These are phyloP conservation scores for Xylariomycetidae sp. DNA, from an alignment of 2,329 filamentous ascomycete species.

Conservation along the genomic window DNA sequence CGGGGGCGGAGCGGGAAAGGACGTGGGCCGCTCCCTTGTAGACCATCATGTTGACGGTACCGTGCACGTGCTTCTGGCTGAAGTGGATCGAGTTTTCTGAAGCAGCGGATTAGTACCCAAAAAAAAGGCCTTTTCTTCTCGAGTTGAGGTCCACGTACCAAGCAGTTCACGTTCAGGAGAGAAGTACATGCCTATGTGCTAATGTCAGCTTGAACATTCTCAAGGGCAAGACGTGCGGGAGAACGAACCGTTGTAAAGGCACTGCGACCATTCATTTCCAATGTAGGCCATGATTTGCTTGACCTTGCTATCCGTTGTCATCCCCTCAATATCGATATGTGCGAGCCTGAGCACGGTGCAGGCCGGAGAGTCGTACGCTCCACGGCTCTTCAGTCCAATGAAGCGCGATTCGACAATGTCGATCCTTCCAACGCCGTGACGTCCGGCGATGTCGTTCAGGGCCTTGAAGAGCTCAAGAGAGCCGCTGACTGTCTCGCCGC, in stretches of 20 bases:
- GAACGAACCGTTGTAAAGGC: constrained; percentile 36
- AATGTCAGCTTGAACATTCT: too few relatives aligned
- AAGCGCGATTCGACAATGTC: constrained; percentile 65
- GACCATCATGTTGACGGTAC: constrained; percentile 31
- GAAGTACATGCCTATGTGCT: constrained; percentile 49
- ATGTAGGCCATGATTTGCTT: constrained; percentile 56
- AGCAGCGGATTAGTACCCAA: neutral
- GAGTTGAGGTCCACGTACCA: too few relatives aligned
- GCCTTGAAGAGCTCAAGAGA: constrained; percentile 68
- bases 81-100: constrained; percentile 54
- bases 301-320: constrained; percentile 55
- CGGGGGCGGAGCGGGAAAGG: constrained; percentile 39
- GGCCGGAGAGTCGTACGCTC: constrained; percentile 70
- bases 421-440: constrained; percentile 72
- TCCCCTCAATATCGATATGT: constrained; percentile 49
- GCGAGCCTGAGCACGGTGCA: constrained; percentile 34
- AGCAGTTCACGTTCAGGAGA: constrained; percentile 53
- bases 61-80: constrained; percentile 48
- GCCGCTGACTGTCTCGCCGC: constrained; percentile 59
- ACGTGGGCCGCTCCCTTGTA: constrained; percentile 42
- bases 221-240: neutral
- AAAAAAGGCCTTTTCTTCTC: too few relatives aligned
- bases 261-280: constrained; percentile 46
- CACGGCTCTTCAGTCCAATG: constrained; percentile 71
- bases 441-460: constrained; percentile 66